phyloP scores from a whole-genome alignment of 768 basidiomycete genomes.

The Agaricus subrufescens region DNA sequence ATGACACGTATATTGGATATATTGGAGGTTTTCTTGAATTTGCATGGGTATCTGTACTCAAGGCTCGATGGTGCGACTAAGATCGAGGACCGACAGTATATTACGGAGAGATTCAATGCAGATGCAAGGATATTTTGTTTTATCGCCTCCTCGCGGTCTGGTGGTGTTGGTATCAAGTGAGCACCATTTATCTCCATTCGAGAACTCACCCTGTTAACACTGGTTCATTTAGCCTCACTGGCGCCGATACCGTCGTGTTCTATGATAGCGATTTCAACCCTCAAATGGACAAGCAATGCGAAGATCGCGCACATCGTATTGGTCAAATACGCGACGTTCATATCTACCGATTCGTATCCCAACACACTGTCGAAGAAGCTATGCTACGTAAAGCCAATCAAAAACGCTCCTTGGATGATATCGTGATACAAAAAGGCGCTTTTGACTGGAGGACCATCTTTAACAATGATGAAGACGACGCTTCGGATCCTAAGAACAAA shows the following conservation, averaged over 20 bases:
- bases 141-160: slow-evolving; percentile 76
- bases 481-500: not conserved
- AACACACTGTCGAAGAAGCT: slow-evolving; percentile 91
- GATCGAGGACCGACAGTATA: slow-evolving; percentile 90
- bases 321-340: slow-evolving; percentile 96
- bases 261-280: slow-evolving; percentile 98
- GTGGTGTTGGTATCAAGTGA: slow-evolving; percentile 94
- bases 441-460: slow-evolving; percentile 93
- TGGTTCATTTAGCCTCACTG: slow-evolving; percentile 53
- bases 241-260: slow-evolving; percentile 94
- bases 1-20: slow-evolving; percentile 96
- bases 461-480: slow-evolving; percentile 35
- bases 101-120: slow-evolving; percentile 83
- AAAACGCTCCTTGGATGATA: slow-evolving; percentile 84
- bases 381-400: slow-evolving; percentile 98
- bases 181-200: slow-evolving; percentile 20
- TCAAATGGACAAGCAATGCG: slow-evolving; percentile 96
- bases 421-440: slow-evolving; percentile 91
- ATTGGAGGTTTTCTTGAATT: slow-evolving; percentile 87
- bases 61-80: slow-evolving; percentile 94
- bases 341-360: slow-evolving; percentile 91
- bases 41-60: slow-evolving; percentile 90
- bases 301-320: slow-evolving; percentile 96
- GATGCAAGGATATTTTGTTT: slow-evolving; percentile 82
- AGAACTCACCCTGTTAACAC: slow-evolving; percentile 15